Base-by-base conservation (phyloP, 768 basidiomycete species). In the Lactarius evosmus region DNA sequence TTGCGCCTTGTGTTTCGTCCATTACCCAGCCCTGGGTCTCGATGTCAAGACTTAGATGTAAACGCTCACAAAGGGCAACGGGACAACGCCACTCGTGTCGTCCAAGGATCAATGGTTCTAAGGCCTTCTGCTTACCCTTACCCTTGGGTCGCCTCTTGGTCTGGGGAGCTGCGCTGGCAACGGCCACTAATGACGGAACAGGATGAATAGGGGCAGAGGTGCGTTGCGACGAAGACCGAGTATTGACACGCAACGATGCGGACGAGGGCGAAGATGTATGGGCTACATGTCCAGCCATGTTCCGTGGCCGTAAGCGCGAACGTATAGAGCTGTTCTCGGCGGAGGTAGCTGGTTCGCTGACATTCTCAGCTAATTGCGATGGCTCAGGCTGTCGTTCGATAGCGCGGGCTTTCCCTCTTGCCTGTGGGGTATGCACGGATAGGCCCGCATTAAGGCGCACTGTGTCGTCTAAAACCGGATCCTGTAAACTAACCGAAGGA, bases 31-130 rank as follows among this genome's bases (percentile, higher is more conserved):
- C 61, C 30, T 57, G 56, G 33, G 50, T 46, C 41, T 66, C 66
- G 9, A 68, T 29, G 56, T 66, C 27, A 29, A 68, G 58, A 32
- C 61, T 68, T 34, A 61, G 16, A 50, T 68, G 67, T 12, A 44
- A n/a, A 29, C 56, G 66, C 11, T 60, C 58, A 52, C 67, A 68
- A 30, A 41, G 58, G 19, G 62, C 50, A 32, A 68, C 65, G 33
- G 67, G 67, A 40, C 65, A 68, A 34, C 61, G 58, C 67, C 67
- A 68, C 46, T 68, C 67, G 41, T 68, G 40, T 22, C 66, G 66
- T 46, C 50, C 61, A 14, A 62, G 44, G 30, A 61, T 56, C 41
- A 59, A 56, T 3, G 67, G 65, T 27, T 54, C 54, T 34, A 32
- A 34, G 22, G 41, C 67, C 36, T 63, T 67, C 46, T 67, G 67